Conservation (phyloP, 352 stramenopile genomes). For the Blastocystis sp. region DNA sequence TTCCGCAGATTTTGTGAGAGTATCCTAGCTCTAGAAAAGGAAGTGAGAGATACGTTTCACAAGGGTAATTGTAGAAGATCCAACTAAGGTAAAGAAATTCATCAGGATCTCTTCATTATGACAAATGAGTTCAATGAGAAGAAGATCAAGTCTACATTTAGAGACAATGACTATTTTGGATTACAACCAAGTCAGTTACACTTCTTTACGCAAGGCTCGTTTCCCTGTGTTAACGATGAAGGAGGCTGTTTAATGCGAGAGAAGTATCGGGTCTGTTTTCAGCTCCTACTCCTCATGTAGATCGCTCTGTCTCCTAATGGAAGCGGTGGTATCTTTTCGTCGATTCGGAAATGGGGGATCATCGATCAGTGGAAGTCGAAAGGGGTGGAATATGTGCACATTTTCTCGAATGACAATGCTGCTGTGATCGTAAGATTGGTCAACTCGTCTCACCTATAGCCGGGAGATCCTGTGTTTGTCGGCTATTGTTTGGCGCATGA, state of each 20-base stretch:
- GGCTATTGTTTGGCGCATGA: not conserved
- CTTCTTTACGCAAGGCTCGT: constrained; percentile 43
- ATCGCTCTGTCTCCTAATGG: constrained; percentile 35
- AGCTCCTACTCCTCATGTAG: not conserved
- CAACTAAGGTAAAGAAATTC: not conserved
- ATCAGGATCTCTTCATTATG: constrained; percentile 2
- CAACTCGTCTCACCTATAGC: not conserved
- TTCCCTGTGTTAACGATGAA: constrained; percentile 13
- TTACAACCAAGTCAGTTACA: not conserved
- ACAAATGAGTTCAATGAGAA: constrained; percentile 17
- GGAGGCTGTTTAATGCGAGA: constrained; percentile 17
- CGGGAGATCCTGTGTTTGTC: constrained; percentile 16
- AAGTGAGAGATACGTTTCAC: not conserved
- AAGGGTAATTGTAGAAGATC: not conserved
- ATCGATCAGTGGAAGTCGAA: not conserved
- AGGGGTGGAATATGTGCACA: not conserved
- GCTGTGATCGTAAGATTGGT: not conserved
- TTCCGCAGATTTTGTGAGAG: not conserved
- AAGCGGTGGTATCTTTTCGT: constrained; percentile 1
- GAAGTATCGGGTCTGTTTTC: not conserved
- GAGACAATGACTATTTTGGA: not conserved
- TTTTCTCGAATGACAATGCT: constrained; percentile 32
- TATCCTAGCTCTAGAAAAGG: not conserved
- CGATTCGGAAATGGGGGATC: not conserved
- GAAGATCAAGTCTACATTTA: not conserved